Conservation (phyloP, 1,284 basidiomycete genomes). For the Fomitopsis schrenkii region DNA sequence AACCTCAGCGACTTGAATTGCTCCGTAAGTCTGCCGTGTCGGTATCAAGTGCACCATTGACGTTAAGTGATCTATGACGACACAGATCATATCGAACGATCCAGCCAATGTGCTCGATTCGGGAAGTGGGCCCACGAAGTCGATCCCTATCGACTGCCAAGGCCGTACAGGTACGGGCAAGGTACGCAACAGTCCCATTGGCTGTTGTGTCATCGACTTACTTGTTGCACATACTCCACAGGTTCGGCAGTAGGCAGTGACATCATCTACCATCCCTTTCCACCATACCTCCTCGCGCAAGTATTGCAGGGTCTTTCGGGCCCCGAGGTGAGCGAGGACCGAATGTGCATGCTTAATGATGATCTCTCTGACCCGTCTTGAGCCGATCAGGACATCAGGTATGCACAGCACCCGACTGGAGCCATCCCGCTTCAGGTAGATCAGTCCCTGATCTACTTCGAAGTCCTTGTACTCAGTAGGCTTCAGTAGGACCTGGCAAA, state of each 20-base stretch:
- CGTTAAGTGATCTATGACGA: constrained; percentile 31
- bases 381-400: constrained; percentile 17
- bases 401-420: constrained; percentile 20
- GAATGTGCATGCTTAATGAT: constrained; percentile 28
- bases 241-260: constrained; percentile 20
- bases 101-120: constrained; percentile 24
- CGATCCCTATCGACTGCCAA: constrained; percentile 30
- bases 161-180: constrained; percentile 19
- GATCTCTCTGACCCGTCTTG: constrained; percentile 19
- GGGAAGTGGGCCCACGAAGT: constrained; percentile 35
- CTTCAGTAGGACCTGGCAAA: constrained; percentile 6
- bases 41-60: constrained; percentile 28
- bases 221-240: constrained; percentile 22
- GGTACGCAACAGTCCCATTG: constrained; percentile 22
- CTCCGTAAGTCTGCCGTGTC: constrained; percentile 23
- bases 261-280: constrained; percentile 21
- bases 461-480: constrained; percentile 17
- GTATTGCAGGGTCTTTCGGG: constrained; percentile 21
- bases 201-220: constrained; percentile 21
- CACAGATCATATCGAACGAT: constrained; percentile 13
- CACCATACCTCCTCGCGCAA: constrained; percentile 28
- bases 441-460: constrained; percentile 11
- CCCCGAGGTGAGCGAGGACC: constrained; percentile 25
- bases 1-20: constrained; percentile 33
- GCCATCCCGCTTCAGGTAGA: constrained; percentile 11